Percentiles rank a stretch among this genome's conserved stretches.
These are phyloP conservation scores for Solanum sejunctum DNA, from an alignment of 257 asterid genomes.

Conservation along the genomic window DNA sequence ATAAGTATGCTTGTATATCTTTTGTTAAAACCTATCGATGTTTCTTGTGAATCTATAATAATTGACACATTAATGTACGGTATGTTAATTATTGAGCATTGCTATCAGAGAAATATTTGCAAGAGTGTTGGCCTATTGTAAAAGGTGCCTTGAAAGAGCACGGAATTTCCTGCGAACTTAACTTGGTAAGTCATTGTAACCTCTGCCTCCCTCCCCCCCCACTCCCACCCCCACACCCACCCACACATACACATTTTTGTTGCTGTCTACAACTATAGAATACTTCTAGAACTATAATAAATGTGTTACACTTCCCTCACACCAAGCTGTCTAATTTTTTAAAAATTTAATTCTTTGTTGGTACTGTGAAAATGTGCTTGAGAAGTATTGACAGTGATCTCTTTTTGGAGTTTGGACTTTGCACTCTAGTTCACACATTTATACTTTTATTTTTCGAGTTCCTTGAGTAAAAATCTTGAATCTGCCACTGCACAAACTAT, in stretches of 20 bases:
- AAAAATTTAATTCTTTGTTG: too few relatives aligned
- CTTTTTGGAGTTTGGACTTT: too few relatives aligned
- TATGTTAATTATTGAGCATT: background rate
- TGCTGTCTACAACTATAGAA: background rate
- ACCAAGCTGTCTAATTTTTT: too few relatives aligned
- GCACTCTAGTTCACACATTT: too few relatives aligned
- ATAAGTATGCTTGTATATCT: background rate
- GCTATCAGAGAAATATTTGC: slow-evolving; percentile 66
- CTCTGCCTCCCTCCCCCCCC: background rate
- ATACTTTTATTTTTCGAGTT: too few relatives aligned
- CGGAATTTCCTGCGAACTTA: slow-evolving; percentile 52
- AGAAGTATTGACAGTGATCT: too few relatives aligned
- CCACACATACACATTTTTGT: background rate
- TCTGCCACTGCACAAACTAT: background rate
- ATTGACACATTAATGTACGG: background rate
- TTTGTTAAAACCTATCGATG: background rate
- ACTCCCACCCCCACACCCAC: background rate
- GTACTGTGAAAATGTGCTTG: too few relatives aligned
- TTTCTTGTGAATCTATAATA: background rate
- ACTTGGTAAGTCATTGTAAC: slow-evolving; percentile 43
- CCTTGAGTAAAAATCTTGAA: too few relatives aligned
- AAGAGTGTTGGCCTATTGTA: slow-evolving; percentile 78
- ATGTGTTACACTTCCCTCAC: too few relatives aligned
- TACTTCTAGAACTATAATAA: background rate
- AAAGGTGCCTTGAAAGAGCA: slow-evolving; percentile 66